These are phyloP conservation scores for Paxillus involutus DNA, from an alignment of 768 basidiomycete species.

Conservation along the genomic window DNA sequence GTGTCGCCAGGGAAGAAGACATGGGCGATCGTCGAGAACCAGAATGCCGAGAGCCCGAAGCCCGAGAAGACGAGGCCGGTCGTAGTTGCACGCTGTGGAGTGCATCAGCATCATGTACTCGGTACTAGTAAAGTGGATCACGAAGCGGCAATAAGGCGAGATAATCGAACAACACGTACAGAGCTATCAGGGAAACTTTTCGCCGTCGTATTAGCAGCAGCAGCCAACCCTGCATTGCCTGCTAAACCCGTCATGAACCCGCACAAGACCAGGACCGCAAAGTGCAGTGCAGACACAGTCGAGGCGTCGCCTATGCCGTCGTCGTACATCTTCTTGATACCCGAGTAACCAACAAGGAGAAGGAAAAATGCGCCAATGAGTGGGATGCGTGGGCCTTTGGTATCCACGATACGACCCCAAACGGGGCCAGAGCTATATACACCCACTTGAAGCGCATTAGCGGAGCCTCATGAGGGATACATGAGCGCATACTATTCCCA, in stretches of 20 bases:
- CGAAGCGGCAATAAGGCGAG: neutral
- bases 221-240: conserved; percentile 66
- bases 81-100: conserved; percentile 62
- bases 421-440: conserved; percentile 75
- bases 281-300: conserved; percentile 41
- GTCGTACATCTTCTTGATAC: conserved; percentile 69
- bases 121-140: neutral
- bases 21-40: conserved; percentile 79
- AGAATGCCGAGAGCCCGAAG: conserved; percentile 89
- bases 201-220: conserved; percentile 79
- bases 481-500: conserved; percentile 57
- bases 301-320: conserved; percentile 41
- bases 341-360: conserved; percentile 71
- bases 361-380: conserved; percentile 57
- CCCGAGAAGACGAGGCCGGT: conserved; percentile 83
- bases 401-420: conserved; percentile 79
- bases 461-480: neutral
- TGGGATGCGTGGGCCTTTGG: conserved; percentile 66
- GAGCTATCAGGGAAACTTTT: conserved; percentile 75
- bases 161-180: conserved; percentile 41
- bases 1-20: conserved; percentile 75
- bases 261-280: conserved; percentile 57
- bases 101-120: neutral
- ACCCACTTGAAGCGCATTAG: conserved; percentile 49
- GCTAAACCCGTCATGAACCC: conserved; percentile 77